phyloP scores from a whole-genome alignment of 1,284 basidiomycete genomes.

The Cerioporus squamosus region DNA sequence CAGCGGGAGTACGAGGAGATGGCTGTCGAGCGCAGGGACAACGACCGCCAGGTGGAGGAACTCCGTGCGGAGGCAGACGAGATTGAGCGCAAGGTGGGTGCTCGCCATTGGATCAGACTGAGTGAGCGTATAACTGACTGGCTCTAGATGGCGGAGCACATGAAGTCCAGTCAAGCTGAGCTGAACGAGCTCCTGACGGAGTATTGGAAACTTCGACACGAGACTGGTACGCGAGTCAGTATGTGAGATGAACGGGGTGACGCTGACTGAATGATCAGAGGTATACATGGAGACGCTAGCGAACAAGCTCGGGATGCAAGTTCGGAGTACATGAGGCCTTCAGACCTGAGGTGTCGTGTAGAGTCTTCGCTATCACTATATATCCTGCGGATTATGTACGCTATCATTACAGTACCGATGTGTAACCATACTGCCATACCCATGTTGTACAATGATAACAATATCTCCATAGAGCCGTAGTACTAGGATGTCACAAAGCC shows the following conservation, averaged over 20 bases:
- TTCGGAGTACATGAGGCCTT: constrained; percentile 33
- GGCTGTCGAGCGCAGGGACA: constrained; percentile 72
- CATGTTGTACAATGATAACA: constrained; percentile 10
- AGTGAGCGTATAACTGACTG: not conserved
- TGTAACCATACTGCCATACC: constrained; percentile 6
- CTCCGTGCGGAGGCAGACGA: constrained; percentile 68
- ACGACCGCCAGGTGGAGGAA: constrained; percentile 77
- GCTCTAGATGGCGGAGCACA: constrained; percentile 71
- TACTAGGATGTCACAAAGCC: not conserved
- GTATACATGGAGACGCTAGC: constrained; percentile 83
- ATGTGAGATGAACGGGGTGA: not conserved
- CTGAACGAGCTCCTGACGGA: constrained; percentile 78
- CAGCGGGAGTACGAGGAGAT: constrained; percentile 79
- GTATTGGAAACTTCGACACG: constrained; percentile 80
- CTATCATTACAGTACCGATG: constrained; percentile 3
- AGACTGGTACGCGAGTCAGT: constrained; percentile 60
- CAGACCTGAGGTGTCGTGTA: too few relatives aligned
- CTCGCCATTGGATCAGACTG: not conserved
- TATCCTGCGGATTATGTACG: not conserved
- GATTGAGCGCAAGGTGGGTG: constrained; percentile 61
- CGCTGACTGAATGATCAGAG: constrained; percentile 45
- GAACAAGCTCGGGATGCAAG: constrained; percentile 55
- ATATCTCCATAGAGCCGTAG: not conserved
- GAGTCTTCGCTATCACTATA: not conserved
- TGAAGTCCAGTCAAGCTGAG: constrained; percentile 73